Percentiles rank a stretch among this genome's conserved stretches.
These are phyloP conservation scores for Populus tomentosa DNA, from an alignment of 441 rosid species.

Conservation along the genomic window DNA sequence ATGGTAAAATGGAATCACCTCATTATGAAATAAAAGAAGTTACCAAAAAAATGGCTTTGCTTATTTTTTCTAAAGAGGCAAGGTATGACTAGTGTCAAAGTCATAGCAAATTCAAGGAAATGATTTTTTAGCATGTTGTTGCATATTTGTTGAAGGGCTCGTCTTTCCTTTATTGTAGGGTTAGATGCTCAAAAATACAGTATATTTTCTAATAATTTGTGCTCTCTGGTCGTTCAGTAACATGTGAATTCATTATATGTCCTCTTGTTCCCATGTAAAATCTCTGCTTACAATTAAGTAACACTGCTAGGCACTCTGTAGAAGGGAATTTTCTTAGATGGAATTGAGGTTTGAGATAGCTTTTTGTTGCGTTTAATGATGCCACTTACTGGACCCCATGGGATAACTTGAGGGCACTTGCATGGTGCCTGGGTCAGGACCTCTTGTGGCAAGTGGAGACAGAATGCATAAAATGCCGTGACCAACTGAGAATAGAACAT, in stretches of 20 bases:
- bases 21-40: background rate
- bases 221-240: background rate
- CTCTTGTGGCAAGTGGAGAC: background rate
- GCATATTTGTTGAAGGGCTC: background rate
- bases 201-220: background rate
- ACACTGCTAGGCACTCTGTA: too few relatives aligned
- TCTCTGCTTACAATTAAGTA: background rate
- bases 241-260: background rate
- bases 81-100: background rate
- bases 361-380: constrained; percentile 1
- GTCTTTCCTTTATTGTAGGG: background rate
- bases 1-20: background rate
- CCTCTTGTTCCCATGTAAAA: background rate
- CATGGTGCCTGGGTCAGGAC: background rate
- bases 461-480: background rate
- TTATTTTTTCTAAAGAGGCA: background rate
- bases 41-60: background rate
- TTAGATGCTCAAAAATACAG: background rate
- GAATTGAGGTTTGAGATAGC: constrained; percentile 4
- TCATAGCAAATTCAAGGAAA: background rate
- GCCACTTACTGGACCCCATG: background rate
- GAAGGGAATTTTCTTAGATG: background rate
- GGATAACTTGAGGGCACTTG: background rate
- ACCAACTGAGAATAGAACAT: background rate
- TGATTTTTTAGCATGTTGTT: background rate